Base-by-base conservation (phyloP, 495 filamentous ascomycete genomes). In the Beverwykella pulmonaria region DNA sequence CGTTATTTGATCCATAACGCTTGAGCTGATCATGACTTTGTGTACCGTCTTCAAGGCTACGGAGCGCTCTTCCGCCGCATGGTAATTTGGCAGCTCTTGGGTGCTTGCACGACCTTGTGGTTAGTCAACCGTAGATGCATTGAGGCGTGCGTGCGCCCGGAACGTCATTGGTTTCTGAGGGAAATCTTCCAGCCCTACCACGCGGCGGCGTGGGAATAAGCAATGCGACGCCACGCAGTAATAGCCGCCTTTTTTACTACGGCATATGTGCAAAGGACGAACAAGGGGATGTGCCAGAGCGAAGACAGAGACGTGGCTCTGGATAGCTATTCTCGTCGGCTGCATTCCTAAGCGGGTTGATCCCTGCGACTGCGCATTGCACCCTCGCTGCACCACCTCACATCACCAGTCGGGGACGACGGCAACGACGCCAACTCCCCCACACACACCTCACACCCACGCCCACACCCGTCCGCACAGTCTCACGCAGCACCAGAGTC, bases 151-250 rank as follows among this genome's bases (percentile, higher is more conserved):
- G 25, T 52, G 41, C 57, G 14, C 34, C 22, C 49, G 58, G 8
- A 36, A 61, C 58, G 58, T 61, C 58, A 52, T 52, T 46, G 58
- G 58, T 61, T 61, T 53, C 46, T 34, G 58, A 14, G 2, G 9
- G 39, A 44, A 14, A 44, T n/a, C 39, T 7, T 12, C 19, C n/a
- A 34, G 58, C 46, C 56, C 56, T 59, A 55, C 53, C 53, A 29
- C 48, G 48, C 48, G 48, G 48, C 22, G 7, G 48, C 9, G 10
- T 25, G 48, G 48, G 20, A 29, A 52, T 26, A 25, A n/a, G 48
- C 22, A 29, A 25, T 19, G 22, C 26, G 48, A 19, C 20, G n/a
- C 26, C 48, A 52, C 5, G 19, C 6, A 48, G 29, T 2, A 22
- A 29, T 34, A 44, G 39, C 39, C 6, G 39, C 17, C 2, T n/a